Base-by-base conservation (phyloP, 345 rosid species). In the Eutrema heterophyllum region DNA sequence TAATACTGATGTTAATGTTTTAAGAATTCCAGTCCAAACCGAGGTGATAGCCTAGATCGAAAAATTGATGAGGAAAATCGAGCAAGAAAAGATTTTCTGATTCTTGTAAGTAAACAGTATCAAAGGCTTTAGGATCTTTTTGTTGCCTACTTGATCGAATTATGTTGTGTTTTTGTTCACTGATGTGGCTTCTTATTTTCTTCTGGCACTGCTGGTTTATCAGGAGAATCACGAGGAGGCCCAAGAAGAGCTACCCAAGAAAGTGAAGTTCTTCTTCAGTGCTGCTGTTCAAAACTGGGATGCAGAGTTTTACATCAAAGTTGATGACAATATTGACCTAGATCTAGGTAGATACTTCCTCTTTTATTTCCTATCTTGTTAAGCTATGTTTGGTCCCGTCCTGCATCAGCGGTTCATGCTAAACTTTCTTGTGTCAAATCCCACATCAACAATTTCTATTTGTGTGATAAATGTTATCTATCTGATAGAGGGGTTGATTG, bases 171-270 rank as follows among this genome's bases (percentile, higher is more conserved):
- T 32, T 53, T 6, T 35, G 9, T 29, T 57, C 18, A 74, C 44
- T 70, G 51, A 27, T 65, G 33, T 77, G 64, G 49, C 46, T 52
- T 76, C 36, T 40, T 26, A 18, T 55, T 24, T 7, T 54, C 12
- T 57, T 57, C 7, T 50, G 45, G 1, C 45, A 29, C 1, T 50
- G 14, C 12, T 51, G 53, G 24, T 35, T 71, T 59, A 58, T 74
- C 81, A 95, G 98, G 98, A 95, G 54, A 88, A 83, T 80, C 99
- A 92, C 62, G 99, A 95, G 85, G 99, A 95, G 76, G 96, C 92
- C 21, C 82, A 85, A 76, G 97, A 95, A 83, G 99, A 95, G 82
- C 44, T 87, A 80, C 86, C 98, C 8, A 90, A 90, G 81, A 95
- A 95, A 86, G 88, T 77, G 44, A 95, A 92, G 76, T 84, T 80